These are phyloP conservation scores for Lactifluus rugatus DNA, from an alignment of 768 basidiomycete species.

Conservation along the genomic window DNA sequence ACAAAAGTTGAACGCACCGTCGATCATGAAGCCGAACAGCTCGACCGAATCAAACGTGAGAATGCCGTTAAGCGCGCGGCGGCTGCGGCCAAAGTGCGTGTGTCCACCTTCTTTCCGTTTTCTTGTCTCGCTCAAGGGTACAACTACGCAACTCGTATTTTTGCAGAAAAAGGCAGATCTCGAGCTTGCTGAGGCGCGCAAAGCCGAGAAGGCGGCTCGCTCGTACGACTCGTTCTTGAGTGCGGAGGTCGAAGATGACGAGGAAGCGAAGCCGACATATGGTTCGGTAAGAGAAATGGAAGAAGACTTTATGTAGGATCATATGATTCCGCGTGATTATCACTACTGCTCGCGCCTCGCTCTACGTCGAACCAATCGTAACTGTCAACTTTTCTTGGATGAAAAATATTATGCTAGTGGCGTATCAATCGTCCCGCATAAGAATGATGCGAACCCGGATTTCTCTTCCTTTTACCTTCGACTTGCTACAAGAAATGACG, in stretches of 20 bases:
- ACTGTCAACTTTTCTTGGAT: background rate
- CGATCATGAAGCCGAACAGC: constrained; percentile 82
- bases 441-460: background rate
- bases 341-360: background rate
- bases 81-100: constrained; percentile 56
- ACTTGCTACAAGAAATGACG: background rate
- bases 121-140: background rate
- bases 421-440: background rate
- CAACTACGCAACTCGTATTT: background rate
- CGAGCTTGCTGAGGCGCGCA: constrained; percentile 64
- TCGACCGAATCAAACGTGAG: constrained; percentile 75
- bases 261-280: constrained; percentile 33
- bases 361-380: background rate
- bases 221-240: constrained; percentile 78
- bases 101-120: no score
- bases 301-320: constrained; percentile 74
- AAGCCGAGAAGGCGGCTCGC: constrained; percentile 79
- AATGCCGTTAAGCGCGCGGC: constrained; percentile 50
- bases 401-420: background rate
- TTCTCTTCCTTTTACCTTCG: background rate
- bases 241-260: constrained; percentile 47
- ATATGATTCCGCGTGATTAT: background rate
- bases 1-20: constrained; percentile 79
- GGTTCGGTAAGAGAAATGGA: constrained; percentile 69
- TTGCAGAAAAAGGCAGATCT: constrained; percentile 68